A percentile compares a stretch with the other conserved stretches of the same genome.
phyloP scores from a whole-genome alignment of 148 eudicot species.

The Persicaria tinctoria region DNA sequence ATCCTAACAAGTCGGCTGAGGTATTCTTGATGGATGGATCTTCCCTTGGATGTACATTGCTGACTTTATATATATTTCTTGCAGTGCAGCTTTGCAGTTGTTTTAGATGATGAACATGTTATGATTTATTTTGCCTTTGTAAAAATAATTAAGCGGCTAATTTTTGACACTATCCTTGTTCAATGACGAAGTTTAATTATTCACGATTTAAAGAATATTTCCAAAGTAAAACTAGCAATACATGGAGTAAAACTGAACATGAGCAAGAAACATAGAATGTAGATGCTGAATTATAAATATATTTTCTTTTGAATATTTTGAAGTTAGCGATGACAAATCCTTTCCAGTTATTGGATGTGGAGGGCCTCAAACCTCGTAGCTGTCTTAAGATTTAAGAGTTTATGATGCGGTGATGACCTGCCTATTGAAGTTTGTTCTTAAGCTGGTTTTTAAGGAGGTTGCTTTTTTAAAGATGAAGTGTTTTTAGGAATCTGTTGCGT shows the following conservation, averaged over 20 bases:
- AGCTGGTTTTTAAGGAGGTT: background rate
- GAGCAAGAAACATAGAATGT: background rate
- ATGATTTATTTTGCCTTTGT: background rate
- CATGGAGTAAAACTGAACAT: background rate
- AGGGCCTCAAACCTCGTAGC: background rate
- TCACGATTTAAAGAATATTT: too few species aligned
- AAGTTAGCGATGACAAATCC: background rate
- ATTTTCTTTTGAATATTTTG: background rate
- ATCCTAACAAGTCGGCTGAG: constrained; percentile 13
- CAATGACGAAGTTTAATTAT: too few species aligned
- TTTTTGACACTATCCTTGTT: background rate
- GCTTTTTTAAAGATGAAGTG: background rate
- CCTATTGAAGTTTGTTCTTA: background rate
- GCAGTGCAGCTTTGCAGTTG: background rate
- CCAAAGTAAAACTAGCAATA: too few species aligned
- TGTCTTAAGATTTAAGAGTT: too few species aligned
- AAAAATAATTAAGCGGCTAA: too few species aligned
- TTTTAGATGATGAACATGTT: background rate
- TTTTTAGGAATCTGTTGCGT: background rate
- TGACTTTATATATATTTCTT: background rate
- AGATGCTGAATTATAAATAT: background rate
- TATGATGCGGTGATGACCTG: background rate
- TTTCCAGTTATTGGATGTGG: background rate
- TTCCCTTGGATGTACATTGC: background rate
- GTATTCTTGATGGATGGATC: background rate